Evolutionary conservation across 345 rosid species (phyloP), one percentile per base, ranked within the genome.

Genomic region (Syzygium jambos): DNA sequence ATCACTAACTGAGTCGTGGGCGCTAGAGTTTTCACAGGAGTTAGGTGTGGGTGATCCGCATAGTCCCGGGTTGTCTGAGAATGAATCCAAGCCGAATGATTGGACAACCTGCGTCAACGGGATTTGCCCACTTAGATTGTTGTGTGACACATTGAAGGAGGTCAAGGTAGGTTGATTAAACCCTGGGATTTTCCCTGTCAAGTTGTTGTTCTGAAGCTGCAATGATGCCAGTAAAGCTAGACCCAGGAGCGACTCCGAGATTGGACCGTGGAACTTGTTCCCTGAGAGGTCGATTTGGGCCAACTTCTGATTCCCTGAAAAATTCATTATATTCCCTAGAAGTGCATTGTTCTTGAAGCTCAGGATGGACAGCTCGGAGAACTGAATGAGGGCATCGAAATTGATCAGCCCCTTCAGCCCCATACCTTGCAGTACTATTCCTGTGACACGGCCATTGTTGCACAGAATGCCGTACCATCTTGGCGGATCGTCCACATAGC

Each of bases 401-500:
- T 16, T 52, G 41, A 93, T 19, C 6, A 27, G 49, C 51, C 92
- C 96, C 0, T 86, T 65, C n/a, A 93, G 86, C 52, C 88, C 90
- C 91, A 88, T 86, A 25, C 89, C 73, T 87, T 91, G 90, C 86
- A 94, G 86, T 17, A 25, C 68, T 52, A 93, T 89, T 52, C 73
- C 91, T 0, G 89, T 89, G 51, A 94, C 92, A 27, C 52, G 90
- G 23, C 92, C 90, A 30, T 87, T 86, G 19, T 22, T 23, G 63
- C 95, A 91, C 54, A 57, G 85, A 51, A 92, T 85, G 23, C 95
- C 96, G n/a, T 86, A 82, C 95, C 93, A 93, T 55, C 25, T 85
- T 5, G 93, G 38, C 25, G 86, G 91, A 38, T 52, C 14, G 25
- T 87, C 51, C 11, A 27, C 10, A 46, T 87, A 87, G 91, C 95